Percentiles rank a stretch among this genome's conserved stretches.
These are phyloP conservation scores for Candida endomychidarum DNA, from an alignment of 805 yeast species.

Conservation along the genomic window DNA sequence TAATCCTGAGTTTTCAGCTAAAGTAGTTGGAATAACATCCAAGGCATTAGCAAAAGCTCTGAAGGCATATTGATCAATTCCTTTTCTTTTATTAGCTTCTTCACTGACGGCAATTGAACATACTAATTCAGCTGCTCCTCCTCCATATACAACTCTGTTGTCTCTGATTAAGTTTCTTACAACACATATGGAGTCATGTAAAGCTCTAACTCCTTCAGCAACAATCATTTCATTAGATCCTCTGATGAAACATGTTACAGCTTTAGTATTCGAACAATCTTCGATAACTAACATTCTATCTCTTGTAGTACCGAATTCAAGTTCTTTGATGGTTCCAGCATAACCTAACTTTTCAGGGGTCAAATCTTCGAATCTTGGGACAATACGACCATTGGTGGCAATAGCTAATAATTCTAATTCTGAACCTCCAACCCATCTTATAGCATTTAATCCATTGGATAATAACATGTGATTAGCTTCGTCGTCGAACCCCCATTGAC, in stretches of 20 bases:
- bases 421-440: constrained; percentile 99
- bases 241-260: constrained; percentile 89
- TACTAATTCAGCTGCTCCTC: constrained; percentile 97
- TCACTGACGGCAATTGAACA: constrained; percentile 88
- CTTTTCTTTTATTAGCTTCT: constrained; percentile 89
- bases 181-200: constrained; percentile 95
- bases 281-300: constrained; percentile 96
- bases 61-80: constrained; percentile 97
- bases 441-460: constrained; percentile 89
- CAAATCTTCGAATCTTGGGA: constrained; percentile 94
- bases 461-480: constrained; percentile 93
- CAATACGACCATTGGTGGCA: constrained; percentile 96
- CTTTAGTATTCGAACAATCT: constrained; percentile 80
- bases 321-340: constrained; percentile 82
- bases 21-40: constrained; percentile 88
- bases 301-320: constrained; percentile 94
- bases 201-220: constrained; percentile 94
- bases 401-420: constrained; percentile 94
- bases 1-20: constrained; percentile 96
- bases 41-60: constrained; percentile 90
- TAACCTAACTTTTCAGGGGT: constrained; percentile 77
- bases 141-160: constrained; percentile 96
- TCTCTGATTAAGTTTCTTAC: constrained; percentile 93
- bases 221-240: constrained; percentile 98
- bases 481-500: constrained; percentile 99